phyloP scores from a whole-genome alignment of 2,329 filamentous ascomycete genomes.

The Tolypocladium cylindrosporum region DNA sequence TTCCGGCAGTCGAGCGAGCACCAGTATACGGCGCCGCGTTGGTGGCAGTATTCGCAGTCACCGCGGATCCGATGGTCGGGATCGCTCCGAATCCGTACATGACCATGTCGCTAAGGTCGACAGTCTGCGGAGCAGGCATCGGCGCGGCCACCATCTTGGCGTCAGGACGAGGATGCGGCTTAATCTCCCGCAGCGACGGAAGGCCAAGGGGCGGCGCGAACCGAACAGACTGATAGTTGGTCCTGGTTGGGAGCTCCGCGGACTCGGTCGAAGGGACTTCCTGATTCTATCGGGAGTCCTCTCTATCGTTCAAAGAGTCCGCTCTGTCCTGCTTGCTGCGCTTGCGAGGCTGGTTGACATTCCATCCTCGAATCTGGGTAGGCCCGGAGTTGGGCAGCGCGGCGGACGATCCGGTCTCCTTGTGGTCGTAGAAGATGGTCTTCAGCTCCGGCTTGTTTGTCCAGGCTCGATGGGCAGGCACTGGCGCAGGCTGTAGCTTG shows the following conservation, averaged over 20 bases:
- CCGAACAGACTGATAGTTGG: neutral
- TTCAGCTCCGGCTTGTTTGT: slow-evolving; percentile 41
- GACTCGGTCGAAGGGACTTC: slow-evolving; percentile 10
- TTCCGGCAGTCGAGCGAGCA: neutral
- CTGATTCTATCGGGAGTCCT: slow-evolving; percentile 28
- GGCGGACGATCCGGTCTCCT: slow-evolving; percentile 45
- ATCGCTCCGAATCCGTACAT: slow-evolving; percentile 11
- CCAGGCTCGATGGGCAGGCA: slow-evolving; percentile 40
- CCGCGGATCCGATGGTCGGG: slow-evolving; percentile 6
- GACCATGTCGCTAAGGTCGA: slow-evolving; percentile 2
- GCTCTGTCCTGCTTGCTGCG: slow-evolving; percentile 22
- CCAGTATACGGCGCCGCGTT: neutral
- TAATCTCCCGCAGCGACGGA: slow-evolving; percentile 3
- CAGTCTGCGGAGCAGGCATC: neutral
- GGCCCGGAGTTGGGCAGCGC: slow-evolving; percentile 46
- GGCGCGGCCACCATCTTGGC: slow-evolving; percentile 8
- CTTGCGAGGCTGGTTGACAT: slow-evolving; percentile 31
- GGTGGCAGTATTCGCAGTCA: slow-evolving; percentile 1
- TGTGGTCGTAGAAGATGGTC: slow-evolving; percentile 50
- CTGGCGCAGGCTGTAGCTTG: slow-evolving; percentile 48
- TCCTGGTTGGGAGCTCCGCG: slow-evolving; percentile 3
- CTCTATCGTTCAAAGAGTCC: slow-evolving; percentile 22
- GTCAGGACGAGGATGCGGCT: slow-evolving; percentile 1
- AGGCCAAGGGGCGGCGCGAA: slow-evolving; percentile 1
- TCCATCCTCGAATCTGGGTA: slow-evolving; percentile 48